phyloP scores from a whole-genome alignment of 2,329 filamentous ascomycete genomes.

The Diaporthe capsici region DNA sequence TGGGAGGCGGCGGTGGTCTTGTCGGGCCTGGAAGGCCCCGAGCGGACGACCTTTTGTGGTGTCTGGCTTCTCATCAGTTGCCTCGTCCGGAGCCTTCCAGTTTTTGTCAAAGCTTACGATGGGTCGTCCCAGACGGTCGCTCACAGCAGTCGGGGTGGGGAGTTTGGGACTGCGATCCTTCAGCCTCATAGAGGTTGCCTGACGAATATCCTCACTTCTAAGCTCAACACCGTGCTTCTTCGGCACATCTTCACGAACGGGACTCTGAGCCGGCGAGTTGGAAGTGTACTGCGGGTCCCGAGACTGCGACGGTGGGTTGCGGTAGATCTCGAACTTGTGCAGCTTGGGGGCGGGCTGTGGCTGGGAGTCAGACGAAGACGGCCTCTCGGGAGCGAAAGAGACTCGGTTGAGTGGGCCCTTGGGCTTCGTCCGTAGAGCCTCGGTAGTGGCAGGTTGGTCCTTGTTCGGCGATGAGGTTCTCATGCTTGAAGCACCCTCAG shows the following conservation, averaged over 20 bases:
- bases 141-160: conserved; percentile 91
- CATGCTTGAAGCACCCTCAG: conserved; percentile 63
- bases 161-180: conserved; percentile 89
- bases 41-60: conserved; percentile 41
- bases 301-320: conserved; percentile 86
- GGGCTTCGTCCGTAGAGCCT: conserved; percentile 69
- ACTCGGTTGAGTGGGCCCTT: conserved; percentile 77
- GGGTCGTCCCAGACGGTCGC: conserved; percentile 88
- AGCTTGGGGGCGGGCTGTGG: conserved; percentile 57
- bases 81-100: conserved; percentile 82
- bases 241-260: conserved; percentile 57
- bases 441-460: conserved; percentile 47
- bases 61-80: conserved; percentile 78
- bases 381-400: conserved; percentile 65
- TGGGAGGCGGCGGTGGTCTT: conserved; percentile 47
- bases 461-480: conserved; percentile 43
- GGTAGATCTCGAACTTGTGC: conserved; percentile 76
- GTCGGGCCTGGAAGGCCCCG: conserved; percentile 45
- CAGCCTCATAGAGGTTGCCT: conserved; percentile 90
- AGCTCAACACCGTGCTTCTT: conserved; percentile 87
- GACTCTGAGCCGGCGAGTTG: conserved; percentile 62
- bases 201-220: conserved; percentile 87
- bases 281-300: conserved; percentile 84
- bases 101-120: conserved; percentile 96
- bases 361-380: conserved; percentile 52